Conservation (phyloP, 805 yeast species). For the Isabelozyma heimii region DNA sequence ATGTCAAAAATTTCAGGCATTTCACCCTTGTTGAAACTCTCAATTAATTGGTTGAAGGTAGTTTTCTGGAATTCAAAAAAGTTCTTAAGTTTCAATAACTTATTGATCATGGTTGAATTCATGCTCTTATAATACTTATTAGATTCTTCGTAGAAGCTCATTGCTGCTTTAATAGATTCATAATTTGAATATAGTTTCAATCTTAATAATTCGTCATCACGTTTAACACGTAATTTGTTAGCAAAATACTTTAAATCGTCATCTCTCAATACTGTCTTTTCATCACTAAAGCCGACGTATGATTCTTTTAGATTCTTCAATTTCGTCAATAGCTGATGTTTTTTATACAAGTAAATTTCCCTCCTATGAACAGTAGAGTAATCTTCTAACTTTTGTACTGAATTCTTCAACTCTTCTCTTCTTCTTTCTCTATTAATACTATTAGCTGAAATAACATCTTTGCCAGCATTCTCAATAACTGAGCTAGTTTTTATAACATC, state of each 20-base stretch:
- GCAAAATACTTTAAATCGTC: conserved; percentile 23
- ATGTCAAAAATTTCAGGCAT: conserved; percentile 13
- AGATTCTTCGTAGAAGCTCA: conserved; percentile 35
- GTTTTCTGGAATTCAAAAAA: conserved; percentile 36
- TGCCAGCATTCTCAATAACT: not conserved
- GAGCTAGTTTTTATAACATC: not conserved
- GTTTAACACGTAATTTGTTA: conserved; percentile 13
- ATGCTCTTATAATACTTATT: conserved; percentile 31
- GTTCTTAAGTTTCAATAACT: conserved; percentile 35
- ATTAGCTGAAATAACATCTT: conserved; percentile 13
- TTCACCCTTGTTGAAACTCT: conserved; percentile 12
- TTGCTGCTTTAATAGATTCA: conserved; percentile 28
- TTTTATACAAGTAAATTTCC: conserved; percentile 17
- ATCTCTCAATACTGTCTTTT: conserved; percentile 15
- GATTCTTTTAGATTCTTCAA: conserved; percentile 24
- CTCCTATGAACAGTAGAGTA: conserved; percentile 13
- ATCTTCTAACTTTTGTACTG: conserved; percentile 14
- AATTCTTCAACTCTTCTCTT: conserved; percentile 15
- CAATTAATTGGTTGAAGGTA: conserved; percentile 19
- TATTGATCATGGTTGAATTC: conserved; percentile 27
- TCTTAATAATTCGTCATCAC: conserved; percentile 34
- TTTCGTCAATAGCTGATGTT: conserved; percentile 20
- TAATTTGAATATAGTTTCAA: conserved; percentile 30
- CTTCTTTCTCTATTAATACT: conserved; percentile 20
- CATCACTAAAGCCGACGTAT: conserved; percentile 16